phyloP scores from a whole-genome alignment of 805 yeast genomes.

The Wilhelminamyces savonicus region DNA sequence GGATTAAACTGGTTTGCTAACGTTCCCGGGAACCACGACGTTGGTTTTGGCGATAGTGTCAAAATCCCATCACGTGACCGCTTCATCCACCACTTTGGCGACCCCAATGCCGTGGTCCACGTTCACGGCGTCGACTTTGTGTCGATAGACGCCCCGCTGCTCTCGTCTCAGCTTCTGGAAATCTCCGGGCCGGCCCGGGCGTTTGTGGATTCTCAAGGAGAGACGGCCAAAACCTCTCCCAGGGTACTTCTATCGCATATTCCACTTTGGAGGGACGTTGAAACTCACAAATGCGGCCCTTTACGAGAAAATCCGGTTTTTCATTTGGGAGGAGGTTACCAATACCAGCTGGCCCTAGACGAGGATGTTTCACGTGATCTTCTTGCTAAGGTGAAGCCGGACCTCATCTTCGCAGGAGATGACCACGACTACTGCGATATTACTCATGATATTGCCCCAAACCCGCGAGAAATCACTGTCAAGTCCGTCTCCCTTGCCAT shows the following conservation, averaged over 20 bases:
- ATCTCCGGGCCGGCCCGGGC: constrained; percentile 7
- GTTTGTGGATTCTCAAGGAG: constrained; percentile 6
- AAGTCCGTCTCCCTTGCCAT: constrained; percentile 36
- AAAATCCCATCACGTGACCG: constrained; percentile 18
- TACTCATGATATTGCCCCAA: constrained; percentile 4
- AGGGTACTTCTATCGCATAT: constrained; percentile 18
- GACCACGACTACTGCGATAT: constrained; percentile 20
- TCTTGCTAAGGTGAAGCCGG: constrained; percentile 11
- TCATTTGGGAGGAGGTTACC: constrained; percentile 14
- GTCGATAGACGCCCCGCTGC: constrained; percentile 14
- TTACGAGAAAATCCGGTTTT: constrained; percentile 11
- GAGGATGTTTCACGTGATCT: constrained; percentile 10
- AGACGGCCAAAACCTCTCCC: constrained; percentile 5
- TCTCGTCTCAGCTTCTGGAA: constrained; percentile 7
- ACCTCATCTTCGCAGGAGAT: constrained; percentile 19
- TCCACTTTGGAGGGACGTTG: constrained; percentile 16
- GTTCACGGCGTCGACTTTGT: constrained; percentile 27
- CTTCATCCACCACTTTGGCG: constrained; percentile 26
- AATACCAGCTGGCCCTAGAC: constrained; percentile 18
- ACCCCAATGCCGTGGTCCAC: constrained; percentile 16
- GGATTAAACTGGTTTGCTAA: constrained; percentile 24
- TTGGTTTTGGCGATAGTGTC: constrained; percentile 21
- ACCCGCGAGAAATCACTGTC: constrained; percentile 29
- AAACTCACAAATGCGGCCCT: constrained; percentile 13
- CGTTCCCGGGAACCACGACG: constrained; percentile 24